Conservation (phyloP, 2,329 filamentous ascomycete species). For the Aspergillus hiratsukae region DNA sequence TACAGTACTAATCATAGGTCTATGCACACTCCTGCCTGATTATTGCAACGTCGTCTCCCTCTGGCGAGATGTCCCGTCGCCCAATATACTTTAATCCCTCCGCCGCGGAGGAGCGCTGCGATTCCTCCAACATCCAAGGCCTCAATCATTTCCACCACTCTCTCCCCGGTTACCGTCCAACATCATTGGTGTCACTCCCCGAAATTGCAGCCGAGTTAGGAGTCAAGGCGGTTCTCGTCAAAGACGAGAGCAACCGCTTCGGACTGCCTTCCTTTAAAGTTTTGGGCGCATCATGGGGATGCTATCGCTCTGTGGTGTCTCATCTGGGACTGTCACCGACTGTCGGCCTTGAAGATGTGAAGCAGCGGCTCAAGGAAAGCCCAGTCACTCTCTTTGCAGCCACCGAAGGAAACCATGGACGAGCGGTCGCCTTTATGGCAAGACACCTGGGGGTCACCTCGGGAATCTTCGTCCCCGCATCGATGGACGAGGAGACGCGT, state of each 20-base stretch:
- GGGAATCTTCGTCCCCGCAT: constrained; percentile 59
- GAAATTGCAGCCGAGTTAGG: constrained; percentile 55
- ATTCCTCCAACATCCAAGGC: constrained; percentile 8
- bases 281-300: constrained; percentile 71
- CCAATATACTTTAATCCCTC: constrained; percentile 25
- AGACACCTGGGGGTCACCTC: constrained; percentile 52
- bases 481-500: constrained; percentile 53
- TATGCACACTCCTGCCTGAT: neutral
- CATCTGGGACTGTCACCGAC: constrained; percentile 43
- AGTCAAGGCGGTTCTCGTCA: constrained; percentile 58
- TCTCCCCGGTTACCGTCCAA: constrained; percentile 55
- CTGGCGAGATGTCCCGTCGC: constrained; percentile 12
- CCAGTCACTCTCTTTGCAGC: constrained; percentile 54
- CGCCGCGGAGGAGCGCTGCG: constrained; percentile 12
- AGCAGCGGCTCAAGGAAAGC: constrained; percentile 24
- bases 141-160: constrained; percentile 50
- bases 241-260: constrained; percentile 66
- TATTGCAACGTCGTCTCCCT: neutral
- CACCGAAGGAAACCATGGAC: constrained; percentile 73
- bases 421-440: constrained; percentile 67
- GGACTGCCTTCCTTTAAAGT: constrained; percentile 75
- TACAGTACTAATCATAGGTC: neutral
- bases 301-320: constrained; percentile 53
- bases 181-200: constrained; percentile 52
- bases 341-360: constrained; percentile 43